Conservation (phyloP, 768 basidiomycete species). For the Coprinellus micaceus region DNA sequence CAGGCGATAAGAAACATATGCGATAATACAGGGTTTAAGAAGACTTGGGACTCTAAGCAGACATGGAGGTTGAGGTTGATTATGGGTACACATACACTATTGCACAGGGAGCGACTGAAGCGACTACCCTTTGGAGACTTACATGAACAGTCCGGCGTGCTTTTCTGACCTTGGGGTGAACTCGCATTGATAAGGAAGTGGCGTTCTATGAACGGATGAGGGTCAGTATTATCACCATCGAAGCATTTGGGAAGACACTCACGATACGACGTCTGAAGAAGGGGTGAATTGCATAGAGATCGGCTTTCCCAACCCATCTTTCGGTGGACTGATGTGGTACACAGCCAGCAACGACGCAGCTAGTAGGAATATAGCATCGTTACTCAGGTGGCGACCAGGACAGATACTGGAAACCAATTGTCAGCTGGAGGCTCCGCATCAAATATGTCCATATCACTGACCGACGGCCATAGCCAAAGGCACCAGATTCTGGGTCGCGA, state of each 20-base stretch:
- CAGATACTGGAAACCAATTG: conserved; percentile 7
- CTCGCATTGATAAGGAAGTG: neutral
- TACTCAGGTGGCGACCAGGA: conserved; percentile 14
- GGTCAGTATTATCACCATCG: no score
- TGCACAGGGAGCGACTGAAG: no score
- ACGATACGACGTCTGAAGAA: neutral
- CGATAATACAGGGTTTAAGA: no score
- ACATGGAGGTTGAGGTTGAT: no score
- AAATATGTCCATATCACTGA: neutral
- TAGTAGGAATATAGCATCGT: conserved; percentile 11
- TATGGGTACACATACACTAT: no score
- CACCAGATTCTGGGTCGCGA: neutral
- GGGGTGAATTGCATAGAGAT: neutral
- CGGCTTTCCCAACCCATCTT: conserved; percentile 7
- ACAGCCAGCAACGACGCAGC: conserved; percentile 9
- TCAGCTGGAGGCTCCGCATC: neutral
- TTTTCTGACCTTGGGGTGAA: neutral
- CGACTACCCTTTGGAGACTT: no score
- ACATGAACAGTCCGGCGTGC: neutral
- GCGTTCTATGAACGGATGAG: neutral
- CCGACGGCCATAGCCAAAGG: conserved; percentile 10
- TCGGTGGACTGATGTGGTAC: neutral
- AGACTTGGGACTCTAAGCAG: no score
- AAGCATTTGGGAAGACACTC: no score
- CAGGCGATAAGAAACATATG: no score